A percentile compares a stretch with the other conserved stretches of the same genome.
Conservation (phyloP, 257 asterid species). For the Nicotiana tomentosiformis region DNA sequence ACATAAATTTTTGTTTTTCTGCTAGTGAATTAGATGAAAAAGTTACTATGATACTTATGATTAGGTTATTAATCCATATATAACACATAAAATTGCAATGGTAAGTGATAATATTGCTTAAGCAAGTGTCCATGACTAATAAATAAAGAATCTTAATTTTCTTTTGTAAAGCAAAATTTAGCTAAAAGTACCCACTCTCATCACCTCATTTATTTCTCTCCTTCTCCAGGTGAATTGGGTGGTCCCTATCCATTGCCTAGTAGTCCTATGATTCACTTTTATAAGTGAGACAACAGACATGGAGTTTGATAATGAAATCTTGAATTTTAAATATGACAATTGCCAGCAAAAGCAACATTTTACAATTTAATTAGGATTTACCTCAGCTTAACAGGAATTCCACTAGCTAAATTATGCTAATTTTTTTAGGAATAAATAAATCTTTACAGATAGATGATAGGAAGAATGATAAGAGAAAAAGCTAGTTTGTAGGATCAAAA, state of each 20-base stretch:
- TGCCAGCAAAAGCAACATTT: not conserved
- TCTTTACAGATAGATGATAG: slow-evolving; percentile 15
- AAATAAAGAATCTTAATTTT: slow-evolving; percentile 6
- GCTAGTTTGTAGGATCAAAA: slow-evolving; percentile 5
- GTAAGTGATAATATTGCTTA: not conserved
- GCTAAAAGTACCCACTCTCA: not conserved
- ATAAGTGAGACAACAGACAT: slow-evolving; percentile 1
- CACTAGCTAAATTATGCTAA: slow-evolving; percentile 9
- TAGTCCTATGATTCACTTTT: slow-evolving; percentile 24
- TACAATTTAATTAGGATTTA: not conserved
- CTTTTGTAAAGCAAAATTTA: slow-evolving; percentile 4
- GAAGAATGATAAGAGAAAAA: not conserved
- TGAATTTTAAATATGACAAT: slow-evolving; percentile 1
- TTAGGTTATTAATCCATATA: no score
- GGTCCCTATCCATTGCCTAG: slow-evolving; percentile 20
- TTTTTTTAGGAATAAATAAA: not conserved
- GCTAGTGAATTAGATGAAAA: no score
- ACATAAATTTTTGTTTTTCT: no score
- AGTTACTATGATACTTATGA: no score
- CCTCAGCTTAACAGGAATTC: slow-evolving; percentile 7
- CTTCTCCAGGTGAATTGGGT: slow-evolving; percentile 20
- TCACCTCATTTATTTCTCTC: not conserved
- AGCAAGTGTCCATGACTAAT: not conserved
- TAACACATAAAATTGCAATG: no score
- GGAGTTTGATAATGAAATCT: slow-evolving; percentile 18